These are phyloP conservation scores for Trichoderma orchidacearum DNA, from an alignment of 495 filamentous ascomycete genomes.

Conservation along the genomic window DNA sequence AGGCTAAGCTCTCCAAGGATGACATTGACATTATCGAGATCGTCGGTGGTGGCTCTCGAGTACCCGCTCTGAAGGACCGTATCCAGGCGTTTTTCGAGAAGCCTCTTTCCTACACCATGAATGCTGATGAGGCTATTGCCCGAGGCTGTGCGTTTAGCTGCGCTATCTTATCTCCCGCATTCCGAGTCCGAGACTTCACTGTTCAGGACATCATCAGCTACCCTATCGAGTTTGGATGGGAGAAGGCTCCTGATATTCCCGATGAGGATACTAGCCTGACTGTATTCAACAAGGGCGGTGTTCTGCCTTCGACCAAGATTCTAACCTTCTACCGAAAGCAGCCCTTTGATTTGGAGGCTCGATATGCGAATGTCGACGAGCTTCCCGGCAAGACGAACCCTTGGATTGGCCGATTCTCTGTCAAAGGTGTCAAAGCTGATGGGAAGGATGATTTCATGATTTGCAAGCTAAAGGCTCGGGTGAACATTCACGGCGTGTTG, in stretches of 20 bases:
- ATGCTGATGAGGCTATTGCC: slow-evolving; percentile 95
- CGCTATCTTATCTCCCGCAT: slow-evolving; percentile 92
- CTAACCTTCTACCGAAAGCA: slow-evolving; percentile 99
- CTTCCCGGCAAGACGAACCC: slow-evolving; percentile 88
- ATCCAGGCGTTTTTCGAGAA: slow-evolving; percentile 88
- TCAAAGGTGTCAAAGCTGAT: slow-evolving; percentile 79
- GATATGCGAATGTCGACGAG: slow-evolving; percentile 72
- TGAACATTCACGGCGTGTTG: slow-evolving; percentile 92
- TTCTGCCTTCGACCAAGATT: slow-evolving; percentile 98
- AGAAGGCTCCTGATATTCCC: slow-evolving; percentile 95
- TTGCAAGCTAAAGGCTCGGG: slow-evolving; percentile 96
- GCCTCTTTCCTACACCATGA: slow-evolving; percentile 86
- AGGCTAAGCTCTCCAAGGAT: slow-evolving; percentile 76
- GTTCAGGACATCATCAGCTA: slow-evolving; percentile 96
- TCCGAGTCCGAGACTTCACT: slow-evolving; percentile 96
- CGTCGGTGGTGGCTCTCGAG: slow-evolving; percentile 89
- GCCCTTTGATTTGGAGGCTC: slow-evolving; percentile 90
- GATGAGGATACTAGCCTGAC: slow-evolving; percentile 97
- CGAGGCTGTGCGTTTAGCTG: slow-evolving; percentile 96
- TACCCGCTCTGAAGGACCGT: slow-evolving; percentile 81
- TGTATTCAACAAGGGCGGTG: slow-evolving; percentile 95
- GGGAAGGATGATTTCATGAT: slow-evolving; percentile 93
- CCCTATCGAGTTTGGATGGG: slow-evolving; percentile 98
- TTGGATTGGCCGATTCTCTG: slow-evolving; percentile 92
- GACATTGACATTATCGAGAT: slow-evolving; percentile 93